Percentiles rank a stretch among this genome's conserved stretches.
These are phyloP conservation scores for Myxozyma geophila DNA, from an alignment of 805 yeast species.

Conservation along the genomic window DNA sequence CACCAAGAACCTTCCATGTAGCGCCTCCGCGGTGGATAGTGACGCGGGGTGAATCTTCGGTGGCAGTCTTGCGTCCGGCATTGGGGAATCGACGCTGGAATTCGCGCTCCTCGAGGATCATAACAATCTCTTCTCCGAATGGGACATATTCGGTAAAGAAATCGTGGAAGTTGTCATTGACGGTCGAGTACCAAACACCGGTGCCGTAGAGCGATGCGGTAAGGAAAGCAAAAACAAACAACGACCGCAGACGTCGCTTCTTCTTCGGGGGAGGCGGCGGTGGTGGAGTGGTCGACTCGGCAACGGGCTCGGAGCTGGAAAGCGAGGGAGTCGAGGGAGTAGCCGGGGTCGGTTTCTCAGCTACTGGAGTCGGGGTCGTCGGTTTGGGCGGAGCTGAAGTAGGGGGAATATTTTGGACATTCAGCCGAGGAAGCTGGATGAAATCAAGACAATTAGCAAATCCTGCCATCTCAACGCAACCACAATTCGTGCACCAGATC, in stretches of 20 bases:
- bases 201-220: slow-evolving; percentile 55
- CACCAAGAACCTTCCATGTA: slow-evolving; percentile 34
- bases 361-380: slow-evolving; percentile 7
- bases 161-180: slow-evolving; percentile 64
- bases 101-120: slow-evolving; percentile 52
- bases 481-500: background rate
- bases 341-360: slow-evolving; percentile 31
- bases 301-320: slow-evolving; percentile 17
- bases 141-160: slow-evolving; percentile 68
- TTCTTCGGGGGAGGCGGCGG: slow-evolving; percentile 33
- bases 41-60: slow-evolving; percentile 25
- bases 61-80: slow-evolving; percentile 30
- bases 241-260: slow-evolving; percentile 44
- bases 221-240: slow-evolving; percentile 39
- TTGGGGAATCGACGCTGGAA: slow-evolving; percentile 41
- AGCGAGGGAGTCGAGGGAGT: slow-evolving; percentile 34
- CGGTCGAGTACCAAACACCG: slow-evolving; percentile 62
- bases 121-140: slow-evolving; percentile 60
- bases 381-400: slow-evolving; percentile 25
- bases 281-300: slow-evolving; percentile 14
- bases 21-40: slow-evolving; percentile 37
- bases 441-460: background rate
- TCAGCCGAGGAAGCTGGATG: slow-evolving; percentile 18
- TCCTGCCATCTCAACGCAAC: background rate
- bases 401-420: slow-evolving; percentile 30